Base-by-base conservation (phyloP, 768 basidiomycete genomes). In the Suillus luteus region DNA sequence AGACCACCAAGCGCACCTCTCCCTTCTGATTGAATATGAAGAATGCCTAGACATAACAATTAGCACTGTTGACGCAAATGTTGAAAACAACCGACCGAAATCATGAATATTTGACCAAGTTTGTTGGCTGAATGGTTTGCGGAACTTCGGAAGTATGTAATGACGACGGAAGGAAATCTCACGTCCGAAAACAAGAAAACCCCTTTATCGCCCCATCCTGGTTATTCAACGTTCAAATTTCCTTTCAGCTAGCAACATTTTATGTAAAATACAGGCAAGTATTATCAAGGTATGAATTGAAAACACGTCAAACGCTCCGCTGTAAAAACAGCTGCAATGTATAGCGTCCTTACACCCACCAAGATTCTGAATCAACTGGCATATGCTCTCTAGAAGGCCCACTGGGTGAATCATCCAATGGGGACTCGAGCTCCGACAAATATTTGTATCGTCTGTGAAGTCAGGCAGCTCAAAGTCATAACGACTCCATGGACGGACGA, bases 21-120 rank as follows among this genome's bases (percentile, higher is more conserved):
- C 97, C 97, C 78, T 99, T 98, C 78, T 96, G 95, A 74, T 98
- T 99, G 84, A 98, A 97, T 64, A 98, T 94, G 78, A 99, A 98
- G 86, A 98, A 98, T 55, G 93, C 96, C 96, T 98, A 68, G 59
- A 54, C n/a, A 17, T 41, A 15, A 41, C 48, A 14, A 35, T 40
- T 14, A 63, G 46, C 59, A 35, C 43, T 35, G 57, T 52, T 7
- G 59, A 17, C 31, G 52, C 52, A 33, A 52, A 54, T 24, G 35
- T 44, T 49, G 31, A n/a, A 41, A 22, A 54, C 19, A 57, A 67
- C 82, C 73, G 66, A 83, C 82, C 59, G 82, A 83, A 65, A 83
- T 83, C 82, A 83, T 83, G 61, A 31, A 60, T 57, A 43, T 62
- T 19, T 6, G 52, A 33, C 31, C 17, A 31, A 27, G 27, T 51